Evolutionary conservation across 78 protist genomes (phyloP).

Genomic region (Dictyostelium firmibasis): DNA sequence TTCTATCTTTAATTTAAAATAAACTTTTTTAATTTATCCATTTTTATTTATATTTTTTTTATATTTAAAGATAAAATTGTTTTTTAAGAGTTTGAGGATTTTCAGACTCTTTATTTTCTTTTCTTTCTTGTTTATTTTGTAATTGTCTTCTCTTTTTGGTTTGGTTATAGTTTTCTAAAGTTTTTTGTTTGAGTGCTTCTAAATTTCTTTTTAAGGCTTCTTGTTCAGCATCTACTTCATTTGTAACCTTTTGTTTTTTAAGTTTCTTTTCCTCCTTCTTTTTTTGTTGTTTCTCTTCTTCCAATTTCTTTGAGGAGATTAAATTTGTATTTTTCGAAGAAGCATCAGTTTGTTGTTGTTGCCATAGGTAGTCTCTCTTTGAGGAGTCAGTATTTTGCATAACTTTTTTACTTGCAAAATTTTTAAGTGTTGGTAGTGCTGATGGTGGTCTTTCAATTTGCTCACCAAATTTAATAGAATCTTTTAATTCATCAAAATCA

Average conservation of each 20-base stretch:
- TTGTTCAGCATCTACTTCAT: slow-evolving; percentile 4
- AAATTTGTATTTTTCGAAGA: background rate
- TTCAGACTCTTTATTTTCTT: background rate
- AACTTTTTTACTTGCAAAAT: slow-evolving; percentile 14
- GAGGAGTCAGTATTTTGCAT: background rate
- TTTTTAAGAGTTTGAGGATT: background rate
- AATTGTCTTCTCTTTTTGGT: slow-evolving; percentile 13
- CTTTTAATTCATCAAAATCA: slow-evolving; percentile 54
- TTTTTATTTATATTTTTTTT: background rate
- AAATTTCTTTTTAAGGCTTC: slow-evolving; percentile 20
- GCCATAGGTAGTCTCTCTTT: slow-evolving; percentile 61
- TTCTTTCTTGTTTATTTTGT: background rate
- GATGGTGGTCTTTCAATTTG: slow-evolving; percentile 63
- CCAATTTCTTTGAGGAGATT: background rate
- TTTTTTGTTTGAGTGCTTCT: background rate
- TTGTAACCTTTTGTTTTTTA: background rate
- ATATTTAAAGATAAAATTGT: slow-evolving; percentile 13
- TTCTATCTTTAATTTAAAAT: too few relatives aligned
- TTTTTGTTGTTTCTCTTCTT: background rate
- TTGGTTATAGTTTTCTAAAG: slow-evolving; percentile 9
- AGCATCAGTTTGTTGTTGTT: background rate
- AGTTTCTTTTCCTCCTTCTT: background rate
- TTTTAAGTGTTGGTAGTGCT: slow-evolving; percentile 15
- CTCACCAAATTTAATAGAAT: slow-evolving; percentile 48
- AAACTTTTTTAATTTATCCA: too few relatives aligned